Evolutionary conservation across 495 filamentous ascomycete genomes (phyloP), one percentile per base, ranked within the genome.

Genomic region (Daldinia bambusicola): DNA sequence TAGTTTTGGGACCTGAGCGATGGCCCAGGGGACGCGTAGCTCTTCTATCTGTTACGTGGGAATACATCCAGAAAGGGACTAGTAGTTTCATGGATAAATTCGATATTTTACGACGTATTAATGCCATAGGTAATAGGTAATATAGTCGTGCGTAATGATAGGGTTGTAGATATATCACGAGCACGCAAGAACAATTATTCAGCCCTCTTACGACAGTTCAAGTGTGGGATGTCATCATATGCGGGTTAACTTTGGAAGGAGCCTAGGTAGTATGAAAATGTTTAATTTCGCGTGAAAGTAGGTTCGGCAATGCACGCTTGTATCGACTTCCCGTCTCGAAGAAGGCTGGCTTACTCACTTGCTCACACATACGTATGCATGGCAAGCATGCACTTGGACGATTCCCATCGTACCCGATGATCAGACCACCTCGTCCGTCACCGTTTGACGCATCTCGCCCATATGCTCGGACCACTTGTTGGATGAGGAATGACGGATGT

Each of bases 361-460:
- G 45, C 57, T 20, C 41, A 51, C 18, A 48, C 18, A 18, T 48
- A 9, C 6, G 4, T 36, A 48, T 48, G 20, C 20, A 16, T 48
- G 43, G 43, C 20, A 10, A 48, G 31, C n/a, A 56, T 38, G 37
- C 36, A n/a, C 45, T 59, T 40, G 37, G 45, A 59, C 16, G 20
- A 57, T 61, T 64, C 38, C 32, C 63, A 61, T 67, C 65, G 40
- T 48, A 32, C 59, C 66, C 45, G 56, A 66, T 53, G 70, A 65
- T 73, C 70, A 63, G 61, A 69, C 70, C 70, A 69, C 66, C 38
- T 73, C 70, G 66, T 69, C 53, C 70, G 70, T 73, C 66, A 36
- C 50, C 37, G 48, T 31, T 69, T 45, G 26, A 48, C 70, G 40
- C 51, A 66, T 62, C 57, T 37, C 43, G 34, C 56, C 37, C 30